These are phyloP conservation scores for Wickerhamiella alocasiicola DNA, from an alignment of 805 yeast species.

Conservation along the genomic window DNA sequence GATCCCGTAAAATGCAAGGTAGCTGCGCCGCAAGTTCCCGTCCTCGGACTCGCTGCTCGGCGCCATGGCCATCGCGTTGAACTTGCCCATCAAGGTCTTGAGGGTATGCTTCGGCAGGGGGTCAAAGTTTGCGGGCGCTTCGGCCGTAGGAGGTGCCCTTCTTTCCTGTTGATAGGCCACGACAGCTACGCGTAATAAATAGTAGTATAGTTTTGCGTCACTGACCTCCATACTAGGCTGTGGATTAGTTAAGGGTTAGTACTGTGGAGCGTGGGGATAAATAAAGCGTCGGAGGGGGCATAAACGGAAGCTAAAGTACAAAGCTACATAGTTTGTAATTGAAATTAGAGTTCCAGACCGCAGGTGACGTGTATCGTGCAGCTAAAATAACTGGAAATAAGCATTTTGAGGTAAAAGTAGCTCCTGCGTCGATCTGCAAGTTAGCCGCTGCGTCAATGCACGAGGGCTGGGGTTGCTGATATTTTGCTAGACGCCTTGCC, in stretches of 20 bases:
- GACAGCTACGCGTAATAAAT: slow-evolving; percentile 42
- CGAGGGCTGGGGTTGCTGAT: no score
- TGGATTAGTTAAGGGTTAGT: slow-evolving; percentile 2
- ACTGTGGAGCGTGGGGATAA: neutral
- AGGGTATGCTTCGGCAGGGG: slow-evolving; percentile 24
- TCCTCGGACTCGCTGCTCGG: slow-evolving; percentile 24
- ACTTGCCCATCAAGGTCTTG: slow-evolving; percentile 26
- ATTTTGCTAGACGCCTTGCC: no score
- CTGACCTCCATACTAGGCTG: slow-evolving; percentile 12
- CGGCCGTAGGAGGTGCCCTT: slow-evolving; percentile 25
- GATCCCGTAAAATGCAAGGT: slow-evolving; percentile 52
- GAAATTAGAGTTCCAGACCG: no score
- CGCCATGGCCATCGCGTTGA: slow-evolving; percentile 25
- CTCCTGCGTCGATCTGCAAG: no score
- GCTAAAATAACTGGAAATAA: no score
- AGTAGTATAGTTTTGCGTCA: slow-evolving; percentile 33
- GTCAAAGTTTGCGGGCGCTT: slow-evolving; percentile 15
- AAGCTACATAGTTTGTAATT: no score
- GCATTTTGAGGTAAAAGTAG: no score
- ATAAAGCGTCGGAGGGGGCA: neutral
- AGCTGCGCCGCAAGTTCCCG: slow-evolving; percentile 42
- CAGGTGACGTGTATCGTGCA: no score
- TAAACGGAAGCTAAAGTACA: neutral
- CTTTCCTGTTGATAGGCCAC: slow-evolving; percentile 55
- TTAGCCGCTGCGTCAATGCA: no score